Evolutionary conservation across 1,284 basidiomycete genomes (phyloP).

Genomic region (Apiotrichum gracile): DNA sequence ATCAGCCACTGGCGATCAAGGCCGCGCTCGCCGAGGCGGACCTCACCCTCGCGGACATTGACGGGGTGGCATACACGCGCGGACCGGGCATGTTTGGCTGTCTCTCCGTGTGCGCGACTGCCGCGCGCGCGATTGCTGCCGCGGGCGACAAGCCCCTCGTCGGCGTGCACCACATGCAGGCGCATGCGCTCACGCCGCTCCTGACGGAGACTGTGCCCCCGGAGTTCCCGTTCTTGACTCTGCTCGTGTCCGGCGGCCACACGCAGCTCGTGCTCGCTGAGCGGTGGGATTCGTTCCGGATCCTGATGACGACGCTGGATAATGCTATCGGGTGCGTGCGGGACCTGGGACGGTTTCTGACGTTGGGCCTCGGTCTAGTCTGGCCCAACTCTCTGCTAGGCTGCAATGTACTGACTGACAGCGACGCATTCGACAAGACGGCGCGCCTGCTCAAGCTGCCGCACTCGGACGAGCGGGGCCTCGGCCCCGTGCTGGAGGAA

Average conservation of each 20-base stretch:
- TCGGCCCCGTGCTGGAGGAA: slow-evolving; percentile 69
- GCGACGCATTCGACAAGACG: slow-evolving; percentile 72
- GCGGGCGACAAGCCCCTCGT: slow-evolving; percentile 70
- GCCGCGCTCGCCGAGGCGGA: slow-evolving; percentile 62
- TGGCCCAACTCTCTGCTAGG: too few species aligned
- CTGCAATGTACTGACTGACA: slow-evolving; percentile 21
- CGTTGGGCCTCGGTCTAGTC: too few species aligned
- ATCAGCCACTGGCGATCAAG: slow-evolving; percentile 65
- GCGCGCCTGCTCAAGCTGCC: slow-evolving; percentile 62
- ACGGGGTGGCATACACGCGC: slow-evolving; percentile 83
- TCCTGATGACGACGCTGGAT: slow-evolving; percentile 70
- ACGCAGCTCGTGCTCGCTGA: slow-evolving; percentile 74
- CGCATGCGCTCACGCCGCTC: slow-evolving; percentile 78
- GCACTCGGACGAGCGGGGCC: slow-evolving; percentile 55
- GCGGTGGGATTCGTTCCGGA: slow-evolving; percentile 57
- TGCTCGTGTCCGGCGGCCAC: slow-evolving; percentile 86
- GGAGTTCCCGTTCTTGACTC: slow-evolving; percentile 74
- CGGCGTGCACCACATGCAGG: slow-evolving; percentile 96
- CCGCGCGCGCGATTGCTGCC: slow-evolving; percentile 74
- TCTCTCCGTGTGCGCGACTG: slow-evolving; percentile 66
- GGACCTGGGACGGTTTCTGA: too few species aligned
- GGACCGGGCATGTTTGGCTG: slow-evolving; percentile 83
- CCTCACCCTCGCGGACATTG: slow-evolving; percentile 58
- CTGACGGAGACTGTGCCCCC: slow-evolving; percentile 60
- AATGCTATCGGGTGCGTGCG: slow-evolving; percentile 59